These are phyloP conservation scores for Clathrus columnatus DNA, from an alignment of 768 basidiomycete genomes.

Conservation along the genomic window DNA sequence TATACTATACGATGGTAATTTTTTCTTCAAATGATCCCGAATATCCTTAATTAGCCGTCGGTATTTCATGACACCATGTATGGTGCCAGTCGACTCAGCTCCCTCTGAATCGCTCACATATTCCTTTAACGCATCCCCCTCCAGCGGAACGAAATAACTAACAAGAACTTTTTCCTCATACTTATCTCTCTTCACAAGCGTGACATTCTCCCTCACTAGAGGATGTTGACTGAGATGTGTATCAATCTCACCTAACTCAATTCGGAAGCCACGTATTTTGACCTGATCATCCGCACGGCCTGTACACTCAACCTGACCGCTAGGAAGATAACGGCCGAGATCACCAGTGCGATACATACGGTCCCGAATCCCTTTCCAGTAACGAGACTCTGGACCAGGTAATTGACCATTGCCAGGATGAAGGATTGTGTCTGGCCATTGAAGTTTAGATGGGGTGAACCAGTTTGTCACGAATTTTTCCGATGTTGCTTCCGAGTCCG, in stretches of 20 bases:
- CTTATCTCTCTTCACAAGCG: conserved; percentile 92
- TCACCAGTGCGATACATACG: conserved; percentile 98
- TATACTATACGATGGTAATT: conserved; percentile 89
- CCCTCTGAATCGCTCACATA: conserved; percentile 62
- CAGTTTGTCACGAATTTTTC: conserved; percentile 95
- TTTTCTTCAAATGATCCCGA: conserved; percentile 92
- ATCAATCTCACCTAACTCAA: conserved; percentile 97
- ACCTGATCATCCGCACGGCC: conserved; percentile 98
- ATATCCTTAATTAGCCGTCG: conserved; percentile 87
- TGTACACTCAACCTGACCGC: conserved; percentile 92
- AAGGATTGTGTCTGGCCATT: conserved; percentile 63
- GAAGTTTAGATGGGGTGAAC: conserved; percentile 50
- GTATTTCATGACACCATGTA: conserved; percentile 77
- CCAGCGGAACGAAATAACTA: conserved; percentile 91
- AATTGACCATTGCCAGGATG: conserved; percentile 42
- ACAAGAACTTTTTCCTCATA: conserved; percentile 99
- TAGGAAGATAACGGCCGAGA: conserved; percentile 86
- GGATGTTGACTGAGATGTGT: conserved; percentile 91
- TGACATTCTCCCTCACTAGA: conserved; percentile 94
- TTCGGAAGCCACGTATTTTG: conserved; percentile 98
- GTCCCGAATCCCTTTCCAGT: conserved; percentile 95
- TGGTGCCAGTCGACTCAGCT: conserved; percentile 48
- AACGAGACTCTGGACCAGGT: conserved; percentile 61
- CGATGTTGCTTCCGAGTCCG: conserved; percentile 69
- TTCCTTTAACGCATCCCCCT: conserved; percentile 53